Conservation (phyloP, 129 eudicot genomes). For the Flaveria brownii region DNA sequence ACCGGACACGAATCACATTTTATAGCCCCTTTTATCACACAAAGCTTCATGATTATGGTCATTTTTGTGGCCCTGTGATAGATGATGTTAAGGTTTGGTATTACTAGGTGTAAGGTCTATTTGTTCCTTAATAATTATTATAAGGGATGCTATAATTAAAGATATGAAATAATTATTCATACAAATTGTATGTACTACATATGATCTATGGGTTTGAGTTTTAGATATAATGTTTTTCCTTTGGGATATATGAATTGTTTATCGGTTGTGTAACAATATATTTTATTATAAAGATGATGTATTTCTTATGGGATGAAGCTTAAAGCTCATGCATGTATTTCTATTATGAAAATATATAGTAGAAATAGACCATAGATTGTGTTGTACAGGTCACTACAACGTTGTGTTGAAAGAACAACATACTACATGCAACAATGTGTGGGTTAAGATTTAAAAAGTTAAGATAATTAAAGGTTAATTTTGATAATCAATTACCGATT, state of each 20-base stretch:
- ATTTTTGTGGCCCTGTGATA: slow-evolving; percentile 56
- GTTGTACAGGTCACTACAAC: too few relatives aligned
- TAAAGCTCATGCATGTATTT: too few relatives aligned
- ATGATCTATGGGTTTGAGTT: neutral
- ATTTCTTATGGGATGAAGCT: too few relatives aligned
- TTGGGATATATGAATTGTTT: neutral
- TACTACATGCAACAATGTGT: too few relatives aligned
- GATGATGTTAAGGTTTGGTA: slow-evolving; percentile 55
- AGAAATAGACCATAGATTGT: too few relatives aligned
- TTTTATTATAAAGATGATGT: neutral
- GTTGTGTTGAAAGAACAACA: too few relatives aligned
- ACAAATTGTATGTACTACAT: too few relatives aligned
- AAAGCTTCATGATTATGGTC: slow-evolving; percentile 43
- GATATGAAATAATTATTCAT: neutral
- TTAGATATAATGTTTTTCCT: neutral
- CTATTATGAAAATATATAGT: too few relatives aligned
- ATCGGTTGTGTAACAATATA: neutral
- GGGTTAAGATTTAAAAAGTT: too few relatives aligned
- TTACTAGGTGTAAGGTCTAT: slow-evolving; percentile 21
- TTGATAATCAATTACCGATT: too few relatives aligned
- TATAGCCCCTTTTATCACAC: slow-evolving; percentile 57
- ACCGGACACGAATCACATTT: slow-evolving; percentile 55
- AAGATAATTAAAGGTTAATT: too few relatives aligned
- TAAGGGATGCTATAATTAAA: neutral
- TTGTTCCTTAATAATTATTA: neutral